Conservation (phyloP, 2,329 filamentous ascomycete genomes). For the Rhynchosporium graminicola region DNA sequence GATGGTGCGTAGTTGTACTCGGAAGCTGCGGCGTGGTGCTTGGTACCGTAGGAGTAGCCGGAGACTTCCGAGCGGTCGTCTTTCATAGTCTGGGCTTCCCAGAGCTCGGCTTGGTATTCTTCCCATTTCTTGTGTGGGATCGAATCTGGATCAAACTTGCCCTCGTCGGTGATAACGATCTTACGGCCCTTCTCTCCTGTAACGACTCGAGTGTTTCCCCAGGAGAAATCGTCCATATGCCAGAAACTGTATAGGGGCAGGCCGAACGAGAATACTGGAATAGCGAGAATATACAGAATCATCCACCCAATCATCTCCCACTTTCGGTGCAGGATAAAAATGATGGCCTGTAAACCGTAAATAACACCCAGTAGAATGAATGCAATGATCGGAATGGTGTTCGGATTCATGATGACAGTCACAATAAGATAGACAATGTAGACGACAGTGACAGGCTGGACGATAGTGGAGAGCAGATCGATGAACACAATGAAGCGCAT, state of each 20-base stretch:
- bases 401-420: slow-evolving; percentile 61
- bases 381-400: slow-evolving; percentile 75
- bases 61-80: slow-evolving; percentile 85
- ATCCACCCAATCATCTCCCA: slow-evolving; percentile 99
- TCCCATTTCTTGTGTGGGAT: slow-evolving; percentile 99
- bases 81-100: slow-evolving; percentile 78
- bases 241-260: slow-evolving; percentile 95
- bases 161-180: slow-evolving; percentile 91
- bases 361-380: slow-evolving; percentile 93
- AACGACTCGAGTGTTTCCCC: slow-evolving; percentile 98
- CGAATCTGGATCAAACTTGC: slow-evolving; percentile 90
- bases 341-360: slow-evolving; percentile 94
- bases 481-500: slow-evolving; percentile 98
- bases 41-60: slow-evolving; percentile 93
- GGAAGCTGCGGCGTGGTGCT: slow-evolving; percentile 59
- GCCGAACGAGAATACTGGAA: slow-evolving; percentile 87
- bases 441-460: slow-evolving; percentile 86
- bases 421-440: slow-evolving; percentile 92
- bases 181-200: slow-evolving; percentile 92
- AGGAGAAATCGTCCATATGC: slow-evolving; percentile 99
- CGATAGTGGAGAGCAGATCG: slow-evolving; percentile 86
- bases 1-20: slow-evolving; percentile 69
- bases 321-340: slow-evolving; percentile 94
- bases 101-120: slow-evolving; percentile 96
- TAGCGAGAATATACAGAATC: slow-evolving; percentile 89